phyloP scores from a whole-genome alignment of 176 grass and related monocot genomes.

The bread wheat (Triticum aestivum) region IWGSC_CS_RefSeq_v2.1 NC_057800.1:375327469-375327968 shows the following conservation, averaged over 20 bases:
- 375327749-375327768: background rate
- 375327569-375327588: constrained; percentile 5
- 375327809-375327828: too few relatives aligned
- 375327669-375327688: constrained; percentile 24
- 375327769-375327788: background rate
- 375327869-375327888: too few relatives aligned
- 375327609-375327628: background rate
- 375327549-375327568: constrained; percentile 10
- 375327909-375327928: too few relatives aligned
- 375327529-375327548: background rate
- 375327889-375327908: too few relatives aligned
- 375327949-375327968: too few relatives aligned
- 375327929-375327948: too few relatives aligned
- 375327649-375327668: constrained; percentile 6
- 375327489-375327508: background rate
- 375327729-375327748: background rate
- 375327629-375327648: background rate
- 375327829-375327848: too few relatives aligned
- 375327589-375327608: background rate
- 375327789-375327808: too few relatives aligned
- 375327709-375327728: constrained; percentile 42
- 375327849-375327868: too few relatives aligned
- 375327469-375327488: background rate
- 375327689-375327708: constrained; percentile 47
- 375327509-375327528: background rate